Conservation (phyloP, 495 filamentous ascomycete genomes). For the Penicillium mononematosum region DNA sequence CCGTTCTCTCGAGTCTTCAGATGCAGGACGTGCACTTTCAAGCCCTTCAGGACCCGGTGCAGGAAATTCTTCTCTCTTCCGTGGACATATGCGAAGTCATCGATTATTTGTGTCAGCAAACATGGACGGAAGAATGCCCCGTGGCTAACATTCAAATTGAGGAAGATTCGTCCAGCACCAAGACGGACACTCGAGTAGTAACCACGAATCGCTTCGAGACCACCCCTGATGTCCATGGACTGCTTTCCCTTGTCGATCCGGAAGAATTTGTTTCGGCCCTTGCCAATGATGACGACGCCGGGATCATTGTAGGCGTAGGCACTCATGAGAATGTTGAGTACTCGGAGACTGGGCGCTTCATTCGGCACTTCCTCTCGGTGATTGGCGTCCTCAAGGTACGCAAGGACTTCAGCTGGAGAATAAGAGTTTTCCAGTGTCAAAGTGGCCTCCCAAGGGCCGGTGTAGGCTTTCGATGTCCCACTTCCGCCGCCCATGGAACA, state of each 20-base stretch:
- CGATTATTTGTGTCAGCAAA: conserved; percentile 26
- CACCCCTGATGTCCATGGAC: conserved; percentile 27
- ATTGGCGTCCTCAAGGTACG: background rate
- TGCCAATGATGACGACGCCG: conserved; percentile 16
- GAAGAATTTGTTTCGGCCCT: conserved; percentile 24
- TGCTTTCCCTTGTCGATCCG: conserved; percentile 17
- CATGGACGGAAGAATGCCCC: conserved; percentile 42
- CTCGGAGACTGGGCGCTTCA: conserved; percentile 29
- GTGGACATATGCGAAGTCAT: conserved; percentile 4
- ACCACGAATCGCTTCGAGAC: conserved; percentile 45
- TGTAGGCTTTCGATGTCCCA: background rate
- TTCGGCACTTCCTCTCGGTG: background rate
- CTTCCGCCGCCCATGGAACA: background rate
- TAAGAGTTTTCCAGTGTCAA: background rate
- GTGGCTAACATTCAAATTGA: conserved; percentile 51
- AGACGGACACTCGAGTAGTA: conserved; percentile 50
- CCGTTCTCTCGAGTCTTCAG: background rate
- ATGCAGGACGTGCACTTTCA: conserved; percentile 18
- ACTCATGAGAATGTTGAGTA: conserved; percentile 48
- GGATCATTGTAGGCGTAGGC: conserved; percentile 20
- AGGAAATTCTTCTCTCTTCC: background rate
- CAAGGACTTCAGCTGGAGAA: background rate
- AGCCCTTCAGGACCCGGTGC: conserved; percentile 12
- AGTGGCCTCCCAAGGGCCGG: background rate
- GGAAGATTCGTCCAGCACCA: conserved; percentile 35